Conservation (phyloP, 177 flowering plant species). For the Vitis hybrid region DNA sequence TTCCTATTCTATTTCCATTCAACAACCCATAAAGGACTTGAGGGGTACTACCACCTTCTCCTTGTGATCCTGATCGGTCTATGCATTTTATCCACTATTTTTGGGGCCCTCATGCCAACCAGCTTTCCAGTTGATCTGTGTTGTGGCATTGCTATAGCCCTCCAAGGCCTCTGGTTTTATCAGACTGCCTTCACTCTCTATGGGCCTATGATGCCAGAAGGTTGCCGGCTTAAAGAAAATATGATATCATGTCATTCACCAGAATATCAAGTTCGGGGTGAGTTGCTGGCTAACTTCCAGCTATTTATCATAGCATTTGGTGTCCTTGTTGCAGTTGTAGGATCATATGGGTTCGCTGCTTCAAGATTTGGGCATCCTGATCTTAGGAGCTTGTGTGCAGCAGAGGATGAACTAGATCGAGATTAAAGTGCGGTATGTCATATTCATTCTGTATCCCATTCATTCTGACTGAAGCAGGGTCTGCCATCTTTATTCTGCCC, state of each 20-base stretch:
- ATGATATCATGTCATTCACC: constrained; percentile 44
- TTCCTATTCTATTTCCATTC: constrained; percentile 92
- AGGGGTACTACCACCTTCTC: constrained; percentile 91
- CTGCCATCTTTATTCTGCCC: background rate
- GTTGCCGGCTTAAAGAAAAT: constrained; percentile 57
- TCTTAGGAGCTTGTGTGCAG: constrained; percentile 14
- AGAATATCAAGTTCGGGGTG: constrained; percentile 69
- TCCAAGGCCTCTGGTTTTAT: constrained; percentile 99
- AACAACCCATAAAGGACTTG: constrained; percentile 89
- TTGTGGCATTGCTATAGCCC: constrained; percentile 74
- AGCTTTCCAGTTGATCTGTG: constrained; percentile 74
- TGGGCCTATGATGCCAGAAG: constrained; percentile 93
- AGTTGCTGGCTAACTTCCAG: constrained; percentile 81
- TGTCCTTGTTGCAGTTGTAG: constrained; percentile 46
- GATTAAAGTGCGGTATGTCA: constrained; percentile 13
- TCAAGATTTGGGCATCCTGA: constrained; percentile 43
- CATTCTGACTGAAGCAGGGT: background rate
- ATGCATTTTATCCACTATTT: constrained; percentile 61
- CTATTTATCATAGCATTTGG: constrained; percentile 55
- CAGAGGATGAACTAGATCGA: constrained; percentile 20
- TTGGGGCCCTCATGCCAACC: constrained; percentile 71
- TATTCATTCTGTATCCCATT: constrained; percentile 1
- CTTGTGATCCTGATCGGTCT: constrained; percentile 83
- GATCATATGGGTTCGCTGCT: constrained; percentile 47
- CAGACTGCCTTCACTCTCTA: constrained; percentile 94